Evolutionary conservation across 2,329 filamentous ascomycete species (phyloP), one percentile per base, ranked within the genome.

Genomic region (Aspergillus caelatus): DNA sequence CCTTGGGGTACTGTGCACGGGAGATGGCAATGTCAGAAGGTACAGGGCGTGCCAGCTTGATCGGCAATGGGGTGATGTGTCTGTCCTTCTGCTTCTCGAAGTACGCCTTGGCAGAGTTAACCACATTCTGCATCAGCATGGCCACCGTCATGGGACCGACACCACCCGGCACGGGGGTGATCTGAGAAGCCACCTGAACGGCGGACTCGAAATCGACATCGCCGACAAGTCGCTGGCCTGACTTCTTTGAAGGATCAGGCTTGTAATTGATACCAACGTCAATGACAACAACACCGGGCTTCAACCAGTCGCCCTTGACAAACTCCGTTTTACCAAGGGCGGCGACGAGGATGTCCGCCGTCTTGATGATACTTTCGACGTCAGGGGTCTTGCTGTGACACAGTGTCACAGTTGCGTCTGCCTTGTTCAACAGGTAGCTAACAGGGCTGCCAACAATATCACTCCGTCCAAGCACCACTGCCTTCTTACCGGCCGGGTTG

Each of bases 71-170:
- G 7, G 88, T 86, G 66, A 96, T 91, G 70, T 87, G 89, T 63
- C 95, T 88, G 66, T 89, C 84, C 81, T 92, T 96, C 77, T 96
- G 91, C 65, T 87, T 87, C 67, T 95, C 92, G 68, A 95, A 95
- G 74, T 92, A 94, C 62, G 86, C 82, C 56, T 89, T 90, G 41
- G 95, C 91, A 39, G 94, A 90, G 70, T 94, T 91, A 61, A 98
- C 91, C 10, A 98, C 94, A 75, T 99, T 99, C 79, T 96, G 92
- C 72, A 99, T 83, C 55, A 99, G 85, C 95, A 99, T 99, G 64
- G 95, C 95, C 67, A 99, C 94, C 3, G 95, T 99, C 95, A 99
- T 99, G 57, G 95, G 95, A 0, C 95, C 95, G 63, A 99, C 95
- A 78, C 95, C 95, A 62, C 95, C 95, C 1, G 95, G 95, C 2